These are phyloP conservation scores for Geotrichum ghanense DNA, from an alignment of 805 yeast genomes.

Conservation along the genomic window DNA sequence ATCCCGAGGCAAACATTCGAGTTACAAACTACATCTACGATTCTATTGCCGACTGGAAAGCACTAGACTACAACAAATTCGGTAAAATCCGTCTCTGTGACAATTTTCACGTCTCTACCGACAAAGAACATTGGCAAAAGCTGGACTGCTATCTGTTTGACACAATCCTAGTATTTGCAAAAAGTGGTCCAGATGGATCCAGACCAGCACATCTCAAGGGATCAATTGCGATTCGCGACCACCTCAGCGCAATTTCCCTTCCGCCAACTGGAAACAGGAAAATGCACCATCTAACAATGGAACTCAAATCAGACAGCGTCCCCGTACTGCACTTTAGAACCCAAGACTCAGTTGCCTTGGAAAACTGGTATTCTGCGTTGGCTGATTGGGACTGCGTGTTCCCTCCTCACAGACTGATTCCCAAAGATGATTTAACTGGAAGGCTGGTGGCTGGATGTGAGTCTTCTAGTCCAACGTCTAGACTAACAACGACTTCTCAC, in stretches of 20 bases:
- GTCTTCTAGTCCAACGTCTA: neutral
- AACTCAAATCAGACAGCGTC: constrained; percentile 4
- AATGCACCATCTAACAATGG: constrained; percentile 4
- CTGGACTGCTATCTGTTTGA: constrained; percentile 11
- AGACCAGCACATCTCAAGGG: constrained; percentile 7
- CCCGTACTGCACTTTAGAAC: constrained; percentile 9
- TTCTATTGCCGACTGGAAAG: constrained; percentile 4
- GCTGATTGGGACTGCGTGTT: constrained; percentile 4
- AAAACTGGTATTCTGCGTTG: constrained; percentile 11
- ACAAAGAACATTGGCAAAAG: constrained; percentile 10
- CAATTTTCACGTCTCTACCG: constrained; percentile 8
- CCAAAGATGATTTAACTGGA: neutral
- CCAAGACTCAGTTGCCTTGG: constrained; percentile 4
- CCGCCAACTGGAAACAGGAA: constrained; percentile 1
- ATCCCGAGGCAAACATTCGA: neutral
- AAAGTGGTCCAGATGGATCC: neutral
- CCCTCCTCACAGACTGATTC: constrained; percentile 2
- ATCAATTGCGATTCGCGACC: constrained; percentile 8
- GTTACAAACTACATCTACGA: neutral
- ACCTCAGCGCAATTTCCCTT: constrained; percentile 5
- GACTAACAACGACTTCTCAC: neutral
- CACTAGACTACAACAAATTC: constrained; percentile 6
- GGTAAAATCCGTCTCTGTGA: constrained; percentile 10
- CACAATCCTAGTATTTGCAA: constrained; percentile 7
- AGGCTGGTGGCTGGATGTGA: neutral